Conservation (phyloP, 2,329 filamentous ascomycete genomes). For the Fusarium sp. region DNA sequence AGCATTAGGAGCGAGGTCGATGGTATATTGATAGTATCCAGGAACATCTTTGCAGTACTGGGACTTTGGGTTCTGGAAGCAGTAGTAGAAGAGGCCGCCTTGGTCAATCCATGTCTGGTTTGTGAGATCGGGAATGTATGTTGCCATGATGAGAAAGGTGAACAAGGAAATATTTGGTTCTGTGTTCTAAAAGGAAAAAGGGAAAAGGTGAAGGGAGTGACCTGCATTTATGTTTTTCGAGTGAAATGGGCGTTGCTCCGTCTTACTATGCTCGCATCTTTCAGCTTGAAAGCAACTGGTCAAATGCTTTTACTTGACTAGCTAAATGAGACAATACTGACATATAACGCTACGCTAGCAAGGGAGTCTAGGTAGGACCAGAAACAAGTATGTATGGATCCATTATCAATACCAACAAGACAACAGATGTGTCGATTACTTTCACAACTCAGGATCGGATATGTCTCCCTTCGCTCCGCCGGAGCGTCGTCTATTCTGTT, state of each 20-base stretch:
- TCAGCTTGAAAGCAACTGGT: neutral
- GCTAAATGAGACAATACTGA: neutral
- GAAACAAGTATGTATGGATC: neutral
- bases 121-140: constrained; percentile 27
- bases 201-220: neutral
- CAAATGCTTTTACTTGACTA: neutral
- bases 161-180: neutral
- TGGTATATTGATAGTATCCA: constrained; percentile 62
- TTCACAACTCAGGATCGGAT: neutral
- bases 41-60: constrained; percentile 48
- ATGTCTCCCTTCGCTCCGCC: constrained; percentile 1
- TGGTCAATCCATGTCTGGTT: constrained; percentile 38
- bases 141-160: constrained; percentile 5
- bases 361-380: neutral
- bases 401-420: neutral
- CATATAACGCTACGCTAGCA: neutral
- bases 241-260: neutral
- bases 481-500: neutral
- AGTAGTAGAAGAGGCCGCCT: constrained; percentile 37
- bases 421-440: neutral
- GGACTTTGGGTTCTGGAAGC: constrained; percentile 44
- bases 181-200: neutral
- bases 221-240: neutral
- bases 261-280: constrained; percentile 8
- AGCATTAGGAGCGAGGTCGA: constrained; percentile 63